Evolutionary conservation across 192 early-diverging fungal genomes (phyloP), one percentile per base, ranked within the genome.

Genomic region (Gryganskiella cystojenkinii): DNA sequence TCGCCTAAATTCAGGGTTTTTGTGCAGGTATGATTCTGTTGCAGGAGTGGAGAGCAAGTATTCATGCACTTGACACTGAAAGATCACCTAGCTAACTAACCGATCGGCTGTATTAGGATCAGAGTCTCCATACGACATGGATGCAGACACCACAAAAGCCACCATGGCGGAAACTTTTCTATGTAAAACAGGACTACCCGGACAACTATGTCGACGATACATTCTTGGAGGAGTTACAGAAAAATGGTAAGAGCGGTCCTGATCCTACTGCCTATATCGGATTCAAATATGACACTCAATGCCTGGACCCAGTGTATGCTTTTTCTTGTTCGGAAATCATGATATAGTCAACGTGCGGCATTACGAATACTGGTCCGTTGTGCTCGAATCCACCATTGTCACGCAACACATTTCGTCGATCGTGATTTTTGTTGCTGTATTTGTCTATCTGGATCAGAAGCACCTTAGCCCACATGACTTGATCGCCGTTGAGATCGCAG

Each of bases 201-300:
- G 95, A 97, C 78, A 93, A 95, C 80, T 93, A 95, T 82, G 93
- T 95, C 2, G 94, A 95, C 67, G 81, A 82, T 28, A 88, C 92
- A 5, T 97, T 97, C 71, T 70, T 97, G 47, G 87, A 90, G 69
- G 85, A 91, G 64, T 78, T 97, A 76, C 90, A 93, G 68, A 92
- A 92, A 79, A 97, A 96, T 80, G 91, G 87, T 88, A 81, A 40
- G 37, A 40, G 13, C 13, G 37, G 13, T 13, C 13, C 37, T 40
- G 37, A 40, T 40, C 13, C 7, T 40, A 40, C 37, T 40, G n/a
- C n/a, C n/a, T n/a, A n/a, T 40, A 40, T 40, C 37, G 5, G 47
- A 19, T 13, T 6, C 47, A 20, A 50, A 13, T 20, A 13, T 19
- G 19, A 17, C 6, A 17, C 6, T 13, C 6, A n/a, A 20, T n/a